Evolutionary conservation across 345 rosid genomes (phyloP), one percentile per base, ranked within the genome.

Genomic region (Zanthoxylum bungeanum): DNA sequence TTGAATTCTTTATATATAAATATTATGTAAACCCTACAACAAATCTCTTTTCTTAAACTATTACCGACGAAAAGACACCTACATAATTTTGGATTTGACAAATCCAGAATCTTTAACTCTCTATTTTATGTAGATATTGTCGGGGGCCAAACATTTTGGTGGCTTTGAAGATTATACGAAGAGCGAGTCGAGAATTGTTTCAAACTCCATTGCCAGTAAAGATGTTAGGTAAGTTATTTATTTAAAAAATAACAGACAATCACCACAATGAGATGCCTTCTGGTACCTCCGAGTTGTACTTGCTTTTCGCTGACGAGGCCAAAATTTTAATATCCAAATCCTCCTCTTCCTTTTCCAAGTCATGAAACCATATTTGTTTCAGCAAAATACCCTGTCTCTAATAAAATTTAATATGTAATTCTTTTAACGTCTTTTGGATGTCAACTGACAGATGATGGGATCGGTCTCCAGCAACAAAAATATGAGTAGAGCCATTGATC

Each of bases 381-480:
- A n/a, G 73, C 66, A 55, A 55, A 28, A 58, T 76, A 61, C 14
- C 76, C 53, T 50, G 64, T 59, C 24, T 75, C 75, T 49, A 66
- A 40, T 58, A 76, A n/a, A n/a, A 44, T 55, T 60, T 68, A 27
- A 39, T 50, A 28, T 55, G 56, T 46, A 73, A 27, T 33, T 77
- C 76, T 59, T 67, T 60, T 17, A 68, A 24, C 9, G 17, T 30
- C 22, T 72, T 72, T 19, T 47, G 46, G 66, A 72, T 72, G 36
- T 72, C 66, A 72, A 34, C 9, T 6, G 66, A 68, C 52, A 10
- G 66, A 21, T 36, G 5, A 22, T 77, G 70, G 61, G 70, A 70
- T 51, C 61, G 60, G 31, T 66, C 75, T 58, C 81, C 75, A n/a
- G 78, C 73, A 61, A 68, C 42, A 51, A 73, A 72, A 56, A 66